Percentiles rank a stretch among this genome's conserved stretches.
Conservation (phyloP, 2,329 filamentous ascomycete species). For the Penicillium sp. region DNA sequence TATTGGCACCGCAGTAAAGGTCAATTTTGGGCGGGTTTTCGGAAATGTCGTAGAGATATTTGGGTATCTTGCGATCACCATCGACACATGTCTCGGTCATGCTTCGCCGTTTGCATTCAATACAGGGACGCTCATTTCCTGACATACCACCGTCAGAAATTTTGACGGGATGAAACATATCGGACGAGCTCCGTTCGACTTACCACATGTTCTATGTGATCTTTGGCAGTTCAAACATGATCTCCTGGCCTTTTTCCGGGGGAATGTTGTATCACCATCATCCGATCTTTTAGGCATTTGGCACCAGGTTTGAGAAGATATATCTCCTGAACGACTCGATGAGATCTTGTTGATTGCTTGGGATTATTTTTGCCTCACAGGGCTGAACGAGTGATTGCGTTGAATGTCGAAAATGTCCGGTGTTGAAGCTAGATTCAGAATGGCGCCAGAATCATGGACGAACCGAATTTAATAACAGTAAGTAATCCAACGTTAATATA, state of each 20-base stretch:
- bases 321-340: not conserved
- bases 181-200: not conserved
- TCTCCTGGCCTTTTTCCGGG: constrained; percentile 19
- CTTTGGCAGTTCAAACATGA: constrained; percentile 23
- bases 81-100: constrained; percentile 18
- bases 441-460: not conserved
- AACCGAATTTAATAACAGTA: not conserved
- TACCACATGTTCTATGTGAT: constrained; percentile 26
- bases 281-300: not conserved
- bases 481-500: not conserved
- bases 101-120: constrained; percentile 15
- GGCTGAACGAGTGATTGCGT: not conserved
- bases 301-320: not conserved
- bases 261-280: not conserved
- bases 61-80: constrained; percentile 19
- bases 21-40: not conserved
- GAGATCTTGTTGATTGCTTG: not conserved
- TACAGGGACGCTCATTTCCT: constrained; percentile 25
- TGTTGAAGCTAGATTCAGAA: not conserved
- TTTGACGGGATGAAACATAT: not conserved
- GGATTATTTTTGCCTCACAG: not conserved
- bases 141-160: not conserved
- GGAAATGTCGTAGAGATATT: constrained; percentile 14
- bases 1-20: not conserved
- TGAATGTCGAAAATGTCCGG: not conserved